phyloP scores from a whole-genome alignment of 257 asterid species.

The Solanum chaucha region DNA sequence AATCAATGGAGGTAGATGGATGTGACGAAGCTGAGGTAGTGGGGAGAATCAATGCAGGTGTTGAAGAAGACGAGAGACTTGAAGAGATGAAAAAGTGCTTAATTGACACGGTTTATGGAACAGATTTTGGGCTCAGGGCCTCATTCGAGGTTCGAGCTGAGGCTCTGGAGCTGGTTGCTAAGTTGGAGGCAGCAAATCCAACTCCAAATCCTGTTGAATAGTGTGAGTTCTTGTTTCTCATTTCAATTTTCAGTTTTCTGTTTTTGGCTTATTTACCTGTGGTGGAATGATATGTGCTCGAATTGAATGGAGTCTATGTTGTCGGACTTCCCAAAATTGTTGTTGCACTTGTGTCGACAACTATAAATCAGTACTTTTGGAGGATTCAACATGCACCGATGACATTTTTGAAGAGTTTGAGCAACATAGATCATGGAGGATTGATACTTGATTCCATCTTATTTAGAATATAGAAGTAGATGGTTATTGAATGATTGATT shows the following conservation, averaged over 20 bases:
- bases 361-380: not conserved
- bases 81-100: slow-evolving; percentile 35
- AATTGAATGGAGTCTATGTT: not conserved
- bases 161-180: slow-evolving; percentile 66
- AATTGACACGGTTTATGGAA: slow-evolving; percentile 64
- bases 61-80: slow-evolving; percentile 22
- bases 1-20: slow-evolving; percentile 36
- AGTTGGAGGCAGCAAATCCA: slow-evolving; percentile 84
- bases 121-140: slow-evolving; percentile 67
- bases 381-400: not conserved
- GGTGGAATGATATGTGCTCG: not conserved
- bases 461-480: not conserved
- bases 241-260: not conserved
- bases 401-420: not conserved
- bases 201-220: slow-evolving; percentile 64
- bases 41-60: not conserved
- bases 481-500: not conserved
- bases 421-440: not conserved
- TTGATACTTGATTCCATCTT: not conserved
- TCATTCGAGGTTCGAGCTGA: slow-evolving; percentile 78
- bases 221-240: slow-evolving; percentile 38
- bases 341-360: not conserved
- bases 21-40: slow-evolving; percentile 44
- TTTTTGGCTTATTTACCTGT: not conserved
- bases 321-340: not conserved